phyloP scores from a whole-genome alignment of 1,284 basidiomycete genomes.

The Termitomyces sp. region DNA sequence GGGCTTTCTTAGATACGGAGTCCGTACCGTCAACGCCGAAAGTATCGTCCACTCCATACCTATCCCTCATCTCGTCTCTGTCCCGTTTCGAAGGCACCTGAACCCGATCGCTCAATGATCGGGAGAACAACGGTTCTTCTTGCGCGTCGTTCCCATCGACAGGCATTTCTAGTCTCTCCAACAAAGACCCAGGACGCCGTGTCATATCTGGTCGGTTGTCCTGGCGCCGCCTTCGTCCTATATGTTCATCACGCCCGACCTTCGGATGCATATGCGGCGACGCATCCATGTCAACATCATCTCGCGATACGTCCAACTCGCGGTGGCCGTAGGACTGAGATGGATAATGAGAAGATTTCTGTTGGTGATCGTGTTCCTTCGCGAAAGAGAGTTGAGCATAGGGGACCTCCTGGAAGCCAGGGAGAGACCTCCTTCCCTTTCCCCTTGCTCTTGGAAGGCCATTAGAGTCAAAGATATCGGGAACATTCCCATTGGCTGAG shows the following conservation, averaged over 20 bases:
- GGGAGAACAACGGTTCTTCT: conserved; percentile 11
- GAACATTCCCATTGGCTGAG: not conserved
- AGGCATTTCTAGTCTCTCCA: conserved; percentile 26
- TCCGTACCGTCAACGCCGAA: conserved; percentile 26
- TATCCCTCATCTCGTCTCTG: conserved; percentile 31
- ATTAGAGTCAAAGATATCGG: not conserved
- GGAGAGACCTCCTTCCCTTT: not conserved
- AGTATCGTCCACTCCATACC: conserved; percentile 17
- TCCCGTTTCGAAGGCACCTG: conserved; percentile 34
- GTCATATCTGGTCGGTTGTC: conserved; percentile 13
- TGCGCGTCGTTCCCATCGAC: conserved; percentile 9
- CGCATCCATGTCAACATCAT: not conserved
- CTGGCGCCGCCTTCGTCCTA: conserved; percentile 2
- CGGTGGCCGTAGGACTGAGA: not conserved
- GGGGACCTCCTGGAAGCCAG: not conserved
- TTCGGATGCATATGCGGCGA: not conserved
- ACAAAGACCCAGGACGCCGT: conserved; percentile 23
- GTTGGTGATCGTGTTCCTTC: conserved; percentile 3
- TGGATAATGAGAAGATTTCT: conserved; percentile 9
- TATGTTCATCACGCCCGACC: not conserved
- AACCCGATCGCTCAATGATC: conserved; percentile 29
- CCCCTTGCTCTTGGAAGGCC: not conserved
- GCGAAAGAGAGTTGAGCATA: not conserved
- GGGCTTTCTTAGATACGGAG: conserved; percentile 19
- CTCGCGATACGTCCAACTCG: not conserved